These are phyloP conservation scores for Gelatoporia subvermispora DNA, from an alignment of 768 basidiomycete species.

Conservation along the genomic window DNA sequence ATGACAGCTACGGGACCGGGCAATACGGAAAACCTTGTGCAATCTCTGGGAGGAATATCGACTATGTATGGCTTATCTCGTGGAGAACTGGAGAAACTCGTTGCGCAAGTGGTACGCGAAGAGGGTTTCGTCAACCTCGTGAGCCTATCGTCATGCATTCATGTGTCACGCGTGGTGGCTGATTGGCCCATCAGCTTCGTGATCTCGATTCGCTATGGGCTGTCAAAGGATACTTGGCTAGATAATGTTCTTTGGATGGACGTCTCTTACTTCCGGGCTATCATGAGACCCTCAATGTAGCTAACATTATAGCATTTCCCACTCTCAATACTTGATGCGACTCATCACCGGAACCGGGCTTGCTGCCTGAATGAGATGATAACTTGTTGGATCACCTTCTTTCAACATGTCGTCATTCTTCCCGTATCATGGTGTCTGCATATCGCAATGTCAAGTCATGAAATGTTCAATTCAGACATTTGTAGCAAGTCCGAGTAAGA, in stretches of 20 bases:
- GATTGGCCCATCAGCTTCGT: constrained; percentile 37
- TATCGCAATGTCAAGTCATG: no score
- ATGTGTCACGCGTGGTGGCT: not conserved
- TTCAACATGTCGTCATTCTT: no score
- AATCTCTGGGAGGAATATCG: constrained; percentile 35
- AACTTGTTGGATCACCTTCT: no score
- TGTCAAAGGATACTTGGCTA: constrained; percentile 16
- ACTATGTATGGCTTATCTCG: constrained; percentile 51
- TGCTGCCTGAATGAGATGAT: no score
- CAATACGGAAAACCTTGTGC: no score
- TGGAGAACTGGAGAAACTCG: constrained; percentile 48
- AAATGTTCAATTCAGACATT: no score
- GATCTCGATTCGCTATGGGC: constrained; percentile 48
- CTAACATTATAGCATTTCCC: no score
- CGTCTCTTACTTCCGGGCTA: not conserved
- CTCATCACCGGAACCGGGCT: no score
- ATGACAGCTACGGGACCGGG: no score
- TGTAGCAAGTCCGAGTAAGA: no score
- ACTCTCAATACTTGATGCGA: no score
- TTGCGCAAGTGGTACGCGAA: constrained; percentile 62
- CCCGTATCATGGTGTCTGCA: no score
- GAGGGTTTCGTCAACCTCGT: constrained; percentile 79
- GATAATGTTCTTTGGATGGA: not conserved
- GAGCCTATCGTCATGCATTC: constrained; percentile 15
- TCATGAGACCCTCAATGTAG: not conserved